These are phyloP conservation scores for Boletus subcaerulescens DNA, from an alignment of 768 basidiomycete genomes.

Conservation along the genomic window DNA sequence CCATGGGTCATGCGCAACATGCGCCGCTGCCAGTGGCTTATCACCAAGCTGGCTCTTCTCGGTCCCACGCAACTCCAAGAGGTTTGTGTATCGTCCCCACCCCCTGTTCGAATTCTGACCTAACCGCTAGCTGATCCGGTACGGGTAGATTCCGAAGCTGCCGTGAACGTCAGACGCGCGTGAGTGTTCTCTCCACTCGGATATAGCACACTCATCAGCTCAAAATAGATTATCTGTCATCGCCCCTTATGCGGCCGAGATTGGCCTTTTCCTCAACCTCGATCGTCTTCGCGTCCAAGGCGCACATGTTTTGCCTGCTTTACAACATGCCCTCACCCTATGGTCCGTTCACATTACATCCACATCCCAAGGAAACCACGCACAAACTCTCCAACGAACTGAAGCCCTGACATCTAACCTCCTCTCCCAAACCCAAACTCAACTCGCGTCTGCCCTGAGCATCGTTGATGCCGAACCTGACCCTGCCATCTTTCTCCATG, in stretches of 20 bases:
- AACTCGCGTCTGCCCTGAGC: conserved; percentile 43
- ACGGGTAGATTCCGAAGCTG: background rate
- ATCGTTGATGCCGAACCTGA: conserved; percentile 30
- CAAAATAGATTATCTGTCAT: conserved; percentile 35
- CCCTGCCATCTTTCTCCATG: conserved; percentile 45
- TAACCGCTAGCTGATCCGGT: background rate
- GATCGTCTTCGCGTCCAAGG: conserved; percentile 43
- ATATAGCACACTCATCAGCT: background rate
- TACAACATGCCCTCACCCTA: conserved; percentile 49
- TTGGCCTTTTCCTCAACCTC: conserved; percentile 65
- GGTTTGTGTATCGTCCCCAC: background rate
- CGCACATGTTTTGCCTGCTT: conserved; percentile 43
- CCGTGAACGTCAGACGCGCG: conserved; percentile 6
- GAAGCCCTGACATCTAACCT: conserved; percentile 27
- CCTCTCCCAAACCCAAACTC: conserved; percentile 47
- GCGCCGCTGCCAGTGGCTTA: background rate
- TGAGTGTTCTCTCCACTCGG: background rate
- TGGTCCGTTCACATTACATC: conserved; percentile 51
- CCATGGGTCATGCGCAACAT: background rate
- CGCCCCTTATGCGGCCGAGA: conserved; percentile 51
- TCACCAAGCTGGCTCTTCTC: background rate
- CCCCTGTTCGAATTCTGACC: background rate
- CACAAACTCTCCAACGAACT: conserved; percentile 19
- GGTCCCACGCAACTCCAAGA: background rate
- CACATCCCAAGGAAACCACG: conserved; percentile 33